Percentiles rank a stretch among this genome's conserved stretches.
Conservation (phyloP, 805 yeast genomes). For the Pichia rugopelliculosa region DNA sequence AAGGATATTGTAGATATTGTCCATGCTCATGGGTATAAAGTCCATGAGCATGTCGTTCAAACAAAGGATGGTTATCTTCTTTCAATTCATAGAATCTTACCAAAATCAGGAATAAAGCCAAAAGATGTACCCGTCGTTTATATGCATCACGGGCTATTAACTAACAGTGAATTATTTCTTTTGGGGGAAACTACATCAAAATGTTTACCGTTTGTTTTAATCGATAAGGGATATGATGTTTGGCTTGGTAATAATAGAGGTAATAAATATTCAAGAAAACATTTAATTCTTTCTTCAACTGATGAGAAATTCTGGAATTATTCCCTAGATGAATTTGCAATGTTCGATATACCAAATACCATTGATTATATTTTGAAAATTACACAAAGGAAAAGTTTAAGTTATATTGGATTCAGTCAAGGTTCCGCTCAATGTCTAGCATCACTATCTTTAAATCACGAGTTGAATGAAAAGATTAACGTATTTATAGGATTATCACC, state of each 20-base stretch:
- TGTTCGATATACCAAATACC: slow-evolving; percentile 81
- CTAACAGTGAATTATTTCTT: slow-evolving; percentile 68
- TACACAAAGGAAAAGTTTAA: slow-evolving; percentile 39
- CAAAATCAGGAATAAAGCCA: slow-evolving; percentile 16
- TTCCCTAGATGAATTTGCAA: slow-evolving; percentile 84
- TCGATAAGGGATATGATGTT: slow-evolving; percentile 82
- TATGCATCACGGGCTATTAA: slow-evolving; percentile 83
- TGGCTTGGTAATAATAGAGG: slow-evolving; percentile 93
- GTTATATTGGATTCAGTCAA: slow-evolving; percentile 85
- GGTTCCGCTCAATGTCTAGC: slow-evolving; percentile 95
- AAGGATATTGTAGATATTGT: slow-evolving; percentile 29
- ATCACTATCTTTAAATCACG: slow-evolving; percentile 57
- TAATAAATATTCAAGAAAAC: slow-evolving; percentile 85
- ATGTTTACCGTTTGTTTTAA: slow-evolving; percentile 63
- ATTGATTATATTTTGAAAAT: slow-evolving; percentile 60
- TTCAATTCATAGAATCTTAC: slow-evolving; percentile 59
- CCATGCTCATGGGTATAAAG: slow-evolving; percentile 47
- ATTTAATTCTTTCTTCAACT: slow-evolving; percentile 35
- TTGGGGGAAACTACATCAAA: slow-evolving; percentile 36
- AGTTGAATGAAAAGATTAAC: slow-evolving; percentile 48
- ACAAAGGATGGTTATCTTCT: slow-evolving; percentile 77
- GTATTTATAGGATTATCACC: slow-evolving; percentile 82
- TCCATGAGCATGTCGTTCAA: slow-evolving; percentile 71
- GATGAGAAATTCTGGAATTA: slow-evolving; percentile 75
- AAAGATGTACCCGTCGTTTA: slow-evolving; percentile 44